These are phyloP conservation scores for Blastocystis sp. DNA, from an alignment of 352 stramenopile species.

Conservation along the genomic window DNA sequence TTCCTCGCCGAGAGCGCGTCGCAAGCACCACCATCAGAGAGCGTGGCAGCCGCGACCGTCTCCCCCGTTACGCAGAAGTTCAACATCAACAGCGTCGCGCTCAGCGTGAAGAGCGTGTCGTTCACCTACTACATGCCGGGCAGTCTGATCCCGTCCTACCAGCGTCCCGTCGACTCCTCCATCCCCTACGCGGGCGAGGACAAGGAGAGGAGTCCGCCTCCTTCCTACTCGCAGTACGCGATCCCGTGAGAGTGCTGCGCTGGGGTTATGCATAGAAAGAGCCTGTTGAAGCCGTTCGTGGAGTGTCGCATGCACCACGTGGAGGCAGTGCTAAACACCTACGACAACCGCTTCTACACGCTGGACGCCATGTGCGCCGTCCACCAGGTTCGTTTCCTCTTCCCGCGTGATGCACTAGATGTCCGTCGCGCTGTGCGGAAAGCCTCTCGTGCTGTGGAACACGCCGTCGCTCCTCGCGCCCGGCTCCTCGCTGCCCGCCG, in stretches of 20 bases:
- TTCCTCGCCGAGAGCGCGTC: background rate
- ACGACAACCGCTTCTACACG: constrained; percentile 63
- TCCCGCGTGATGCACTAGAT: constrained; percentile 12
- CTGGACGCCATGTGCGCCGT: background rate
- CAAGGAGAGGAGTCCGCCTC: background rate
- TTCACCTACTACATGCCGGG: constrained; percentile 63
- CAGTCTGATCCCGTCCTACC: constrained; percentile 48
- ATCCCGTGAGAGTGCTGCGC: background rate
- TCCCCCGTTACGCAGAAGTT: constrained; percentile 19
- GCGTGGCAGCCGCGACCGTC: background rate
- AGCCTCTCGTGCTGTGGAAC: constrained; percentile 43
- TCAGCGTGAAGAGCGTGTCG: background rate
- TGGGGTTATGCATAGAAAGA: constrained; percentile 21
- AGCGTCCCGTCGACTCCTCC: background rate
- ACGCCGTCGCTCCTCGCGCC: background rate
- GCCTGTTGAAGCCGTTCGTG: background rate
- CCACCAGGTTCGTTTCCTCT: background rate
- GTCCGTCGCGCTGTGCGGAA: background rate
- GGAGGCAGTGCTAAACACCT: constrained; percentile 18
- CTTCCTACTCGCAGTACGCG: background rate
- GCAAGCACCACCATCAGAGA: no score
- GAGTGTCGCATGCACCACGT: background rate
- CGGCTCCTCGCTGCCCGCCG: no score
- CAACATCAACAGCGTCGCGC: constrained; percentile 37
- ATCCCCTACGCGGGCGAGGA: constrained; percentile 34